These are phyloP conservation scores for Pleurozium schreberi DNA, from an alignment of 225 moss, liverwort and hornwort species.

Conservation along the genomic window DNA sequence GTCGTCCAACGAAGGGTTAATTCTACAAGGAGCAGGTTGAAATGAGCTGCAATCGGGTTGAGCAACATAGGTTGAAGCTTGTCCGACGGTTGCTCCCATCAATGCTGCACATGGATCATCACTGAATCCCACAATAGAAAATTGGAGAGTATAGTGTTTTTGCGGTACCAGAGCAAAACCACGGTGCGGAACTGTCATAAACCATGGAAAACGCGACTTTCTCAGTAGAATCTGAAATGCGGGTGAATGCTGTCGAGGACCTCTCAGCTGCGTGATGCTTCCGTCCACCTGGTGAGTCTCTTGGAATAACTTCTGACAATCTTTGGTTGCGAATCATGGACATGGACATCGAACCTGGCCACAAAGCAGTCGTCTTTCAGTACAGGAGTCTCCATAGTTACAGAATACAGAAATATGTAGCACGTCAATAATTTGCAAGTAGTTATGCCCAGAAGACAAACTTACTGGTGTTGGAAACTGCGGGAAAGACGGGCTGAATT, in stretches of 20 bases:
- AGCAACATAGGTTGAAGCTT: neutral
- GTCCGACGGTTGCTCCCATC: neutral
- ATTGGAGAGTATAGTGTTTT: neutral
- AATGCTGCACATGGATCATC: neutral
- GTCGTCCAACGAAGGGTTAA: neutral
- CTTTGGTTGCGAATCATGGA: slow-evolving; percentile 2
- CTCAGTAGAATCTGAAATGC: slow-evolving; percentile 1
- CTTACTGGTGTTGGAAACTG: slow-evolving; percentile 17
- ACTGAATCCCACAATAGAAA: neutral
- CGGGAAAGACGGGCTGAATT: neutral
- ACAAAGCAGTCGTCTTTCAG: neutral
- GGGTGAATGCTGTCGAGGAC: neutral
- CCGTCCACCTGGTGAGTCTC: neutral
- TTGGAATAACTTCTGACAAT: neutral
- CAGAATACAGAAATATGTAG: neutral
- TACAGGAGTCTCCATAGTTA: neutral
- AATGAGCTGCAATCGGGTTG: slow-evolving; percentile 16
- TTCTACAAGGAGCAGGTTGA: slow-evolving; percentile 2
- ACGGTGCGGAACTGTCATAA: slow-evolving; percentile 12
- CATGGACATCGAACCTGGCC: slow-evolving; percentile 7
- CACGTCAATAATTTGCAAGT: neutral
- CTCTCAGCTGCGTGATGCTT: neutral
- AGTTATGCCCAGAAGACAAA: neutral
- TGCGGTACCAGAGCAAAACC: slow-evolving; percentile 51
- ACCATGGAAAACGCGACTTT: neutral